Percentiles rank a stretch among this genome's conserved stretches.
Evolutionary conservation across 768 basidiomycete species (phyloP).

Genomic region (Coprinopsis sp.): DNA sequence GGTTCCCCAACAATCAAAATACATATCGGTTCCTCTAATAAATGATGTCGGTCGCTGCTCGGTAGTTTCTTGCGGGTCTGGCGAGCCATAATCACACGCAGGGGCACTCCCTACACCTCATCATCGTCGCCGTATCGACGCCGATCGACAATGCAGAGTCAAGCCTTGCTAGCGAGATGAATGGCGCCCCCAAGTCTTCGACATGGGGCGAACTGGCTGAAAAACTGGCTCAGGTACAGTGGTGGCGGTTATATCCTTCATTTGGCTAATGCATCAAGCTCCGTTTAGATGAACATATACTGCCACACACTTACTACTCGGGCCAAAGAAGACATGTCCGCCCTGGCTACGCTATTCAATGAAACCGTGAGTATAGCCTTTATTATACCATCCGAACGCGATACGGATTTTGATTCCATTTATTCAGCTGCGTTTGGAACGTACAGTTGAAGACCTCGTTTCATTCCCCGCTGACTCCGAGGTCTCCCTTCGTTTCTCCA

Average conservation of each 20-base stretch:
- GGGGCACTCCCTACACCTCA: conserved; percentile 41
- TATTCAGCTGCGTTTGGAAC: conserved; percentile 36
- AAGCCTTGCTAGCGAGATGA: conserved; percentile 25
- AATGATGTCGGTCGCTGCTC: conserved; percentile 9
- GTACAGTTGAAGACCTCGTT: conserved; percentile 32
- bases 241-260: conserved; percentile 8
- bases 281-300: conserved; percentile 45
- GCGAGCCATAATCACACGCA: conserved; percentile 16
- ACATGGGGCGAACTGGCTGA: conserved; percentile 40
- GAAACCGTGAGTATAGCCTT: conserved; percentile 33
- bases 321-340: conserved; percentile 39
- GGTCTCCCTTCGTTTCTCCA: conserved; percentile 41
- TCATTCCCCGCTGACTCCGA: conserved; percentile 39
- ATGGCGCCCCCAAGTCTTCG: conserved; percentile 21
- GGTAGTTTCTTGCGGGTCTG: conserved; percentile 27
- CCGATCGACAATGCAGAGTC: conserved; percentile 21
- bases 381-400: conserved; percentile 11
- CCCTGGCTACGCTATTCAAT: conserved; percentile 44
- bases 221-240: conserved; percentile 40
- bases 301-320: conserved; percentile 57
- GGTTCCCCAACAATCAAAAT: conserved; percentile 1
- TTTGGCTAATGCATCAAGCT: conserved; percentile 12
- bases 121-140: conserved; percentile 49
- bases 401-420: conserved; percentile 13
- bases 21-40: neutral